A percentile compares a stretch with the other conserved stretches of the same genome.
Conservation (phyloP, 2,329 filamentous ascomycete genomes). For the Calonectria pseudoturangicola region DNA sequence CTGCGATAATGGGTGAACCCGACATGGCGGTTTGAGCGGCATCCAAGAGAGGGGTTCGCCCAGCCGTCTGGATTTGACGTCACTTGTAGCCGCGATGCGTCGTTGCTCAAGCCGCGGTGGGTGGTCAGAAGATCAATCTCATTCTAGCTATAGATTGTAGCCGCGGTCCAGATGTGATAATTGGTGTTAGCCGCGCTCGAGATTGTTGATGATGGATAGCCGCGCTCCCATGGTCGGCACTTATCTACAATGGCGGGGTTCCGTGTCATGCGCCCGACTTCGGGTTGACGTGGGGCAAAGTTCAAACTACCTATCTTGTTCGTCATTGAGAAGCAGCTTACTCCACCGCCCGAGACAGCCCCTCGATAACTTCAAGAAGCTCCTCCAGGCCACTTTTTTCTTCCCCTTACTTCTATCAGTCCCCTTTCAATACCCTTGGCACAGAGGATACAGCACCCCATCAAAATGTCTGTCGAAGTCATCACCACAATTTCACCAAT, state of each 20-base stretch:
- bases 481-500: conserved; percentile 90
- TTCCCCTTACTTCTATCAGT: conserved; percentile 1
- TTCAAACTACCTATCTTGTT: conserved; percentile 44
- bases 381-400: conserved; percentile 32
- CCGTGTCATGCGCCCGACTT: conserved; percentile 49
- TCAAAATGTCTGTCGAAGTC: conserved; percentile 77
- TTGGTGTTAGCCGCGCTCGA: conserved; percentile 31
- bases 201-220: conserved; percentile 12
- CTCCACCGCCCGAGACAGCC: conserved; percentile 51
- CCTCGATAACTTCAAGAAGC: conserved; percentile 33
- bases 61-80: background rate
- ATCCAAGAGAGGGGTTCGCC: background rate
- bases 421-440: conserved; percentile 16
- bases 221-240: conserved; percentile 33
- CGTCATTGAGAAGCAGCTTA: conserved; percentile 45
- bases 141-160: conserved; percentile 13
- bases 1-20: background rate
- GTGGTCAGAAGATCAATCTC: background rate
- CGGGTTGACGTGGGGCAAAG: conserved; percentile 55
- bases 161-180: conserved; percentile 21
- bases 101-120: background rate
- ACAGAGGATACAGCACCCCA: conserved; percentile 13
- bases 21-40: background rate
- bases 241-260: conserved; percentile 47
- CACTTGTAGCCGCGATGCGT: background rate